Evolutionary conservation across 805 yeast species (phyloP), one percentile per base, ranked within the genome.

Genomic region (Geotrichum ghanense): DNA sequence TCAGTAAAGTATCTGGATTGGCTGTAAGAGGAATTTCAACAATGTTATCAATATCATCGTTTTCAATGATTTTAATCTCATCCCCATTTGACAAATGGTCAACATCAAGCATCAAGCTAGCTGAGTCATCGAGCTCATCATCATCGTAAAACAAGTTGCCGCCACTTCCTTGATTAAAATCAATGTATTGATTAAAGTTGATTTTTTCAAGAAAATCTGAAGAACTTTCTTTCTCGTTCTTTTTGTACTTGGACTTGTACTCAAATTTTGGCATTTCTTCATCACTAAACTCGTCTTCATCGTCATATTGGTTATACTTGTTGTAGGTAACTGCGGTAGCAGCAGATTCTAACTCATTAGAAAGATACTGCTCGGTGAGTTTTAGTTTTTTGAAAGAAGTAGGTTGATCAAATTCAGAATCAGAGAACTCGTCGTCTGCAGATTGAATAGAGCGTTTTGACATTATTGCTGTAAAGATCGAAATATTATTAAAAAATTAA

Each of bases 181-280:
- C 37, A 31, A 31, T 31, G 16, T 31, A 31, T 31, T 31, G 37
- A 12, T 31, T 31, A 19, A 31, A 31, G 17, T 31, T 31, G 7
- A 31, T 16, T 12, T 31, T 31, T 12, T 31, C 37, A 16, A 31
- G 37, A n/a, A n/a, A n/a, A 19, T 31, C 37, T n/a, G 10, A 6
- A 19, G 17, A 4, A 6, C 12, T n/a, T 6, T 31, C 17, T 31
- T 31, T 31, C 16, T 31, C 37, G 16, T 16, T n/a, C 17, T 31
- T 31, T 31, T 31, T 31, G 37, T n/a, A 31, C 14, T 31, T 31
- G 7, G 37, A 31, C 14, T 31, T 31, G 37, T 31, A 31, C 17
- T 31, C 37, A n/a, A 31, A 31, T 12, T 31, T 31, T 6, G 37
- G 37, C 37, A 31, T 31, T 31, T 49, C 45, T 23, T 43, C 45